Percentiles rank a stretch among this genome's conserved stretches.
Evolutionary conservation across 202 grass and related monocot genomes (phyloP).

Genomic region (Hordeum pubiflorum): DNA sequence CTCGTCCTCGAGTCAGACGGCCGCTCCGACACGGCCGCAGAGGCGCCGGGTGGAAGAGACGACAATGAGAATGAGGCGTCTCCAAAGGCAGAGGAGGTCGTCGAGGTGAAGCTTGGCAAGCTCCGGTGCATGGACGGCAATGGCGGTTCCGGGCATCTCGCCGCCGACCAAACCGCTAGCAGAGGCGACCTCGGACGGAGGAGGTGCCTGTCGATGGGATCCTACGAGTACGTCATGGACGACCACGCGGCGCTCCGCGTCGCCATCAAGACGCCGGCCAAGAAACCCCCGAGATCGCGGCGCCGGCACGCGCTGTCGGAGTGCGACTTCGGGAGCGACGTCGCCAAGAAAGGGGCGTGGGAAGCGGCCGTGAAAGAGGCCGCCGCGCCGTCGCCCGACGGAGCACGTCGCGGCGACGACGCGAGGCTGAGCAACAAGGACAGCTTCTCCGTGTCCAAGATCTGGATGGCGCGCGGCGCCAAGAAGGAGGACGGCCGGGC

Average conservation of each 20-base stretch:
- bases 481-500: slow-evolving; percentile 17
- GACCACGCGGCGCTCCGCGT: slow-evolving; percentile 50
- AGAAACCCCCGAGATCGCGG: slow-evolving; percentile 29
- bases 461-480: slow-evolving; percentile 43
- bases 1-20: slow-evolving; percentile 44
- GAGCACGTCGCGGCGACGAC: neutral
- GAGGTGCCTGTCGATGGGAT: slow-evolving; percentile 88
- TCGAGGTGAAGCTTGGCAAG: slow-evolving; percentile 56
- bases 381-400: neutral
- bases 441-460: slow-evolving; percentile 87
- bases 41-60: neutral
- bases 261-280: slow-evolving; percentile 53
- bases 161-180: neutral
- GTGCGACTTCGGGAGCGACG: slow-evolving; percentile 43
- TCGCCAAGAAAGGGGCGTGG: slow-evolving; percentile 46
- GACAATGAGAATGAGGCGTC: neutral
- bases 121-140: slow-evolving; percentile 37
- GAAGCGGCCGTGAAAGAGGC: slow-evolving; percentile 19
- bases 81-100: slow-evolving; percentile 28
- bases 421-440: slow-evolving; percentile 52
- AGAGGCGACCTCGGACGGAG: slow-evolving; percentile 43
- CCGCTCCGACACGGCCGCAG: slow-evolving; percentile 5
- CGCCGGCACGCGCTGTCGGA: slow-evolving; percentile 55
- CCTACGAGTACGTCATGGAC: slow-evolving; percentile 89
- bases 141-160: slow-evolving; percentile 15